A percentile compares a stretch with the other conserved stretches of the same genome.
phyloP scores from a whole-genome alignment of 805 yeast genomes.

The Starmerella khaoyaiensis region DNA sequence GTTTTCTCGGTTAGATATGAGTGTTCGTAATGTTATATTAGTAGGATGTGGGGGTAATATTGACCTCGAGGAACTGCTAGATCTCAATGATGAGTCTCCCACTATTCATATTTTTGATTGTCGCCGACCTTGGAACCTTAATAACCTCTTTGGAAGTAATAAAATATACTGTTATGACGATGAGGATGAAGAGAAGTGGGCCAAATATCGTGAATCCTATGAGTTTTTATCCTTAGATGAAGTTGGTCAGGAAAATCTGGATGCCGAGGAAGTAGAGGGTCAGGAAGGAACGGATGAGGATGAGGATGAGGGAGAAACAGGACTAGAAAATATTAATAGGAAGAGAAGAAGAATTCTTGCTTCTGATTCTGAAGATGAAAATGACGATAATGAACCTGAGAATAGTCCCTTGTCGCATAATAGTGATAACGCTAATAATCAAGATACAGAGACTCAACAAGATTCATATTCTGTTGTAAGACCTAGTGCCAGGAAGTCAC shows the following conservation, averaged over 20 bases:
- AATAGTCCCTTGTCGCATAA: conserved; percentile 5
- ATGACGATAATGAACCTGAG: neutral
- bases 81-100: conserved; percentile 24
- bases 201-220: conserved; percentile 51
- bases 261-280: conserved; percentile 1
- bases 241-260: conserved; percentile 17
- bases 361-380: conserved; percentile 18
- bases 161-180: conserved; percentile 74
- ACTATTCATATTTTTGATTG: conserved; percentile 73
- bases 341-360: neutral
- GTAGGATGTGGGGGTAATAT: conserved; percentile 92
- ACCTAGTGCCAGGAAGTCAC: conserved; percentile 4
- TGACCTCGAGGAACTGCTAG: conserved; percentile 53
- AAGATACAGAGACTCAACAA: conserved; percentile 13
- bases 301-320: conserved; percentile 14
- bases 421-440: neutral
- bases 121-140: conserved; percentile 92
- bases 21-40: conserved; percentile 60
- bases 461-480: too few species aligned
- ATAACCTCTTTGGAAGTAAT: conserved; percentile 75
- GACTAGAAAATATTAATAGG: conserved; percentile 5
- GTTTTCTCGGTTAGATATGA: conserved; percentile 53
- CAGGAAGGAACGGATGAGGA: neutral
- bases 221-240: conserved; percentile 25
- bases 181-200: conserved; percentile 54